Conservation (phyloP, 371 early-diverging fungal genomes). For the Dinochytrium kinnereticum region DNA sequence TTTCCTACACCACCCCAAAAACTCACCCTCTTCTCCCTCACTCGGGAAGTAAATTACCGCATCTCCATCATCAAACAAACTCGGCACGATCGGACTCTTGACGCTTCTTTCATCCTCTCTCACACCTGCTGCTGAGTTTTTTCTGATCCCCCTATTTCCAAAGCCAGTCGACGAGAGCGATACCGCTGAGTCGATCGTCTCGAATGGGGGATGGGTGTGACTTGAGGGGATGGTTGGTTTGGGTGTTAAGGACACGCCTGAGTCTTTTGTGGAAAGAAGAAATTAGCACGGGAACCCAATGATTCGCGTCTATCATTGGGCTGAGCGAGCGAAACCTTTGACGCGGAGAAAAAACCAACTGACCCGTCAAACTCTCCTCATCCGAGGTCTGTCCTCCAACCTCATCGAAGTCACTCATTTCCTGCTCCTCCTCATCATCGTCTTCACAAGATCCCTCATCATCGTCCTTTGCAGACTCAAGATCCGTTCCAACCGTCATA, state of each 20-base stretch:
- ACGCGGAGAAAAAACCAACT: too few species aligned
- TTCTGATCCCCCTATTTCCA: not conserved
- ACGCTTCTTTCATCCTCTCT: not conserved
- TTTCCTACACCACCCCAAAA: too few species aligned
- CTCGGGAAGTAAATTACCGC: slow-evolving; percentile 49
- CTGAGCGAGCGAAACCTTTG: too few species aligned
- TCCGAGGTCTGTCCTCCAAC: slow-evolving; percentile 10
- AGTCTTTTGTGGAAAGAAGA: too few species aligned
- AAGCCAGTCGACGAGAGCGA: not conserved
- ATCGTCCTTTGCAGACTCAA: not conserved
- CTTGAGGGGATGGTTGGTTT: too few species aligned
- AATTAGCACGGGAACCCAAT: too few species aligned
- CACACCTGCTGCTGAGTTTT: not conserved
- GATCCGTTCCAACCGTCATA: too few species aligned
- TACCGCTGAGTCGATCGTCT: not conserved
- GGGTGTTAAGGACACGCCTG: too few species aligned
- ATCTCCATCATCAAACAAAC: slow-evolving; percentile 43
- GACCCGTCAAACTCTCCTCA: not conserved
- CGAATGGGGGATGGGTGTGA: too few species aligned
- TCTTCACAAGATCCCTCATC: not conserved
- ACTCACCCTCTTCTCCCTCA: slow-evolving; percentile 37
- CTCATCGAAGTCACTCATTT: slow-evolving; percentile 24
- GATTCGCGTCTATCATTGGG: too few species aligned
- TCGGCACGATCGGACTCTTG: slow-evolving; percentile 33
- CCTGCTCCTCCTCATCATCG: slow-evolving; percentile 29